Conservation (phyloP, 805 yeast species). For the Wickerhamomyces ciferrii region DNA sequence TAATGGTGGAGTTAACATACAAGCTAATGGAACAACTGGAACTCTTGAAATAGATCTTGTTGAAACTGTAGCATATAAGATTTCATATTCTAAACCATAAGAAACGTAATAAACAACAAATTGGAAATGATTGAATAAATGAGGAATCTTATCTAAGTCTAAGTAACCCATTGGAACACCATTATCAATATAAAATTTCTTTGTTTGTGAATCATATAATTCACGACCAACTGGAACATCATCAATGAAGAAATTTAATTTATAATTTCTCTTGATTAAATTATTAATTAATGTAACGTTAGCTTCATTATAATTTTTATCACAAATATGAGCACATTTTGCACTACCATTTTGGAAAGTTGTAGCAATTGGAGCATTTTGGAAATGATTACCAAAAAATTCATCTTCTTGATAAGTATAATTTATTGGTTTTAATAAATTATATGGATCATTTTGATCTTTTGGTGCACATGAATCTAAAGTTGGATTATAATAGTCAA, state of each 20-base stretch:
- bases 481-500: constrained; percentile 18
- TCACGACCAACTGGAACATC: constrained; percentile 26
- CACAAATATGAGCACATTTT: constrained; percentile 13
- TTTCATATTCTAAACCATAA: constrained; percentile 16
- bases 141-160: constrained; percentile 23
- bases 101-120: constrained; percentile 20
- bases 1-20: constrained; percentile 21
- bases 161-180: constrained; percentile 25
- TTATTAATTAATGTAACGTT: constrained; percentile 22
- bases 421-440: neutral
- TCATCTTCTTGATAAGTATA: constrained; percentile 4
- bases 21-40: constrained; percentile 16
- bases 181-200: constrained; percentile 20
- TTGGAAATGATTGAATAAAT: constrained; percentile 25
- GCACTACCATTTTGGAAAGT: constrained; percentile 7
- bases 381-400: constrained; percentile 12
- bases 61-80: constrained; percentile 21
- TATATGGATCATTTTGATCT: neutral
- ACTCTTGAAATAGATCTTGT: constrained; percentile 21
- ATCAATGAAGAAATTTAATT: constrained; percentile 23
- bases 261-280: constrained; percentile 23
- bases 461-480: constrained; percentile 15
- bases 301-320: constrained; percentile 11
- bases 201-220: constrained; percentile 21
- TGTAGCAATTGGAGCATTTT: constrained; percentile 17